phyloP scores from a whole-genome alignment of 495 filamentous ascomycete genomes.

The Neurospora terricola region DNA sequence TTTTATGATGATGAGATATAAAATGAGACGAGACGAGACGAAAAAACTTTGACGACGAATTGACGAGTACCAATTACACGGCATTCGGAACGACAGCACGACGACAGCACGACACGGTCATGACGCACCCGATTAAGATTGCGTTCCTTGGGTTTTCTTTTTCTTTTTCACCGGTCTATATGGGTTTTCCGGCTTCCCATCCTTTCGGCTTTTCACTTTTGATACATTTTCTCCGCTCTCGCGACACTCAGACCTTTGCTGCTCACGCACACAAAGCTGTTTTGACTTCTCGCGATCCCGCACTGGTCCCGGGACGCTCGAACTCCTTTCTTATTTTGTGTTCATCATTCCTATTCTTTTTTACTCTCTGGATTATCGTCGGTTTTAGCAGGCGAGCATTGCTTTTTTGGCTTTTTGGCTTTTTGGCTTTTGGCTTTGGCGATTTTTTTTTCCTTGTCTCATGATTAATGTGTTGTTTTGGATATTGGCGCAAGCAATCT shows the following conservation, averaged over 20 bases:
- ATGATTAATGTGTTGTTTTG: slow-evolving; percentile 5
- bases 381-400: slow-evolving; percentile 24
- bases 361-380: slow-evolving; percentile 6
- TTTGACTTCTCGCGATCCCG: slow-evolving; percentile 15
- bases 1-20: slow-evolving; percentile 1
- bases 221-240: slow-evolving; percentile 28
- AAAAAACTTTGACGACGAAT: not conserved
- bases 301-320: slow-evolving; percentile 8
- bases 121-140: not conserved
- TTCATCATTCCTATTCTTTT: slow-evolving; percentile 9
- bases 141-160: slow-evolving; percentile 17
- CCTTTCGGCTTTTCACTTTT: slow-evolving; percentile 3
- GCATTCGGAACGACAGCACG: not conserved
- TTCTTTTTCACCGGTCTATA: slow-evolving; percentile 14
- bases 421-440: slow-evolving; percentile 12
- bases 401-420: slow-evolving; percentile 15
- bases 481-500: slow-evolving; percentile 16
- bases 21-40: slow-evolving; percentile 1
- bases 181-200: slow-evolving; percentile 6
- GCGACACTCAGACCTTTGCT: slow-evolving; percentile 25
- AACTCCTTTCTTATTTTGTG: slow-evolving; percentile 12
- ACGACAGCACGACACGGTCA: not conserved
- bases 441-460: slow-evolving; percentile 6
- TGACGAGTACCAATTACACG: not conserved
- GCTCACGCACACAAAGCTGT: slow-evolving; percentile 28